Evolutionary conservation across 768 basidiomycete genomes (phyloP).

Genomic region (Russula foetens): DNA sequence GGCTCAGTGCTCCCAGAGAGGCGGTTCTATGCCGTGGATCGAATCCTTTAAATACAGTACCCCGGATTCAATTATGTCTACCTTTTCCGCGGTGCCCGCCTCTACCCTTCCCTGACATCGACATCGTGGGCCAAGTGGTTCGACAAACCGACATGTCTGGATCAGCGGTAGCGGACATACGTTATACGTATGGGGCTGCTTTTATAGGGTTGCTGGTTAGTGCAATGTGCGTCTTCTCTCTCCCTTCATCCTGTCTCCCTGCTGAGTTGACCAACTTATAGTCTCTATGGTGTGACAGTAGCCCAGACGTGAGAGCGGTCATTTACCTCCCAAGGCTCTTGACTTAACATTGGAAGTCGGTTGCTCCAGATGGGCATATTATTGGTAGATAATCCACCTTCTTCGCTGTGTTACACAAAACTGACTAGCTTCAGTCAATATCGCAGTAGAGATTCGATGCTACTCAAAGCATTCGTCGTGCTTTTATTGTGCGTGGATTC

Average conservation of each 20-base stretch:
- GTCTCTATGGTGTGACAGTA: neutral
- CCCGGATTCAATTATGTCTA: no score
- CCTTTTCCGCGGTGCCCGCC: no score
- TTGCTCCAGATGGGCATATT: neutral
- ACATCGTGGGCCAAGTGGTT: no score
- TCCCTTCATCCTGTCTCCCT: neutral
- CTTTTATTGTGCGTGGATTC: neutral
- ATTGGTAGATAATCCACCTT: neutral
- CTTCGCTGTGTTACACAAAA: neutral
- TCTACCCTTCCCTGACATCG: no score
- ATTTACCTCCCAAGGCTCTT: neutral
- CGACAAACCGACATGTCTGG: neutral
- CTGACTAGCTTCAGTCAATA: neutral
- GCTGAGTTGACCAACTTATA: neutral
- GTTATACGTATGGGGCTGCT: neutral
- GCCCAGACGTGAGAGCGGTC: neutral
- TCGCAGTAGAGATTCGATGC: neutral
- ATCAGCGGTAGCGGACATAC: neutral
- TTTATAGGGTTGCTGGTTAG: neutral
- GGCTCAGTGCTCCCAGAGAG: no score
- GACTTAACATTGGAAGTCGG: neutral
- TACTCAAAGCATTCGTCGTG: neutral
- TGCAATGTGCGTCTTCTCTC: neutral
- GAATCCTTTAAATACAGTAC: no score
- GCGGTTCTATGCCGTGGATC: no score